Evolutionary conservation across 345 rosid genomes (phyloP), one percentile per base, ranked within the genome.

Genomic region (Combretum micranthum): DNA sequence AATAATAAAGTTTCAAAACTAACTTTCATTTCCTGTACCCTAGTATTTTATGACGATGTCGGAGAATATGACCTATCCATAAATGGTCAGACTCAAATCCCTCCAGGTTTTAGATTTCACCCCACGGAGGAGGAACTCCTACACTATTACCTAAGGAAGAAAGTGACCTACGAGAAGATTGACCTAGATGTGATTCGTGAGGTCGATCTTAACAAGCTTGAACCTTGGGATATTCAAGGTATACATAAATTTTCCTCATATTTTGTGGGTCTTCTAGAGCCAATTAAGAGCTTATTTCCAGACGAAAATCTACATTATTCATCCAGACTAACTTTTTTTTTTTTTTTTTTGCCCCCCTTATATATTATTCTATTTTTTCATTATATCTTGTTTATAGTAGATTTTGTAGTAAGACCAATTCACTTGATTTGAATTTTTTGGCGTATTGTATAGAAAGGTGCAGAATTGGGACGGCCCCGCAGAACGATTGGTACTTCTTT

Each of bases 161-260:
- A 93, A 66, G 94, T 93, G 10, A 81, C 85, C 7, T 81, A 71
- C 53, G 85, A 85, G 65, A 83, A 82, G 78, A 83, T 93, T 17
- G 99, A 93, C 76, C 95, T 93, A 45, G 96, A 93, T 66, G 97
- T 93, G 46, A 93, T 93, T 59, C 96, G 89, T 39, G 99, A 93
- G 66, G 97, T 93, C 11, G 99, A 93, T 82, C 99, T 93, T 47
- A 93, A 89, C 69, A 93, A 93, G 83, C 99, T 93, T 50, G 97
- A 93, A 70, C 99, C 99, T 2, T 93, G 99, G 99, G 99, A 93
- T 73, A 85, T 93, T 53, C 99, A 89, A 79, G 99, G 99, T 93
- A 61, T 16, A 14, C 4, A 2, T 18, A 2, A 2, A 12, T 49
- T 16, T 20, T 32, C 42, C 11, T 37, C 4, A 20, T 5, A 0